Conservation (phyloP, 2,329 filamentous ascomycete genomes). For the Colletotrichum navitas region DNA sequence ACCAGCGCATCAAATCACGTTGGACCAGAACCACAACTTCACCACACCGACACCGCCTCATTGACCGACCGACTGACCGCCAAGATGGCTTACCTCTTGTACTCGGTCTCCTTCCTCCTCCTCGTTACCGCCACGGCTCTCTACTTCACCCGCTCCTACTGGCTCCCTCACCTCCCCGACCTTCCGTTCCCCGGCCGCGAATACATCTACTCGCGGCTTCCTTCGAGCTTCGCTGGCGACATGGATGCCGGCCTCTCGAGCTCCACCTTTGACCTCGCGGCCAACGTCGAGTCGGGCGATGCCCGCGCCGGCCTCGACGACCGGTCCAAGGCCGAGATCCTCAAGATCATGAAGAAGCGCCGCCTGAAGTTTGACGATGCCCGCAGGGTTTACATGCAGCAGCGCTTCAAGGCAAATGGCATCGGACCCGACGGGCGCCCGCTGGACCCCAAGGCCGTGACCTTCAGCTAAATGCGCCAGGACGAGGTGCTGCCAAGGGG, state of each 20-base stretch:
- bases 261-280: conserved; percentile 82
- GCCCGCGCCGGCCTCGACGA: conserved; percentile 84
- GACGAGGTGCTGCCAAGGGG: neutral
- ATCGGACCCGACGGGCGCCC: conserved; percentile 91
- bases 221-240: conserved; percentile 83
- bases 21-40: neutral
- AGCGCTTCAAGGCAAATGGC: conserved; percentile 85
- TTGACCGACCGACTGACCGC: conserved; percentile 1
- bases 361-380: conserved; percentile 92
- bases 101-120: conserved; percentile 78
- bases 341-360: conserved; percentile 89
- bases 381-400: conserved; percentile 85
- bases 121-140: conserved; percentile 80
- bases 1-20: neutral
- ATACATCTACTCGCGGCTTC: conserved; percentile 83
- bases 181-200: conserved; percentile 65
- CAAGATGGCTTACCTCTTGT: conserved; percentile 84
- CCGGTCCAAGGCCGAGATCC: conserved; percentile 82
- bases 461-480: conserved; percentile 73
- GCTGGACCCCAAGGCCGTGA: conserved; percentile 94
- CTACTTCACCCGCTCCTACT: conserved; percentile 83
- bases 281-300: conserved; percentile 86
- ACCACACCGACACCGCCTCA: neutral
- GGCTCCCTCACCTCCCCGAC: conserved; percentile 78
- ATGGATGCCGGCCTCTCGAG: conserved; percentile 89